Evolutionary conservation across 2,329 filamentous ascomycete genomes (phyloP), one percentile per base, ranked within the genome.

Genomic region (Penicillium sp.): DNA sequence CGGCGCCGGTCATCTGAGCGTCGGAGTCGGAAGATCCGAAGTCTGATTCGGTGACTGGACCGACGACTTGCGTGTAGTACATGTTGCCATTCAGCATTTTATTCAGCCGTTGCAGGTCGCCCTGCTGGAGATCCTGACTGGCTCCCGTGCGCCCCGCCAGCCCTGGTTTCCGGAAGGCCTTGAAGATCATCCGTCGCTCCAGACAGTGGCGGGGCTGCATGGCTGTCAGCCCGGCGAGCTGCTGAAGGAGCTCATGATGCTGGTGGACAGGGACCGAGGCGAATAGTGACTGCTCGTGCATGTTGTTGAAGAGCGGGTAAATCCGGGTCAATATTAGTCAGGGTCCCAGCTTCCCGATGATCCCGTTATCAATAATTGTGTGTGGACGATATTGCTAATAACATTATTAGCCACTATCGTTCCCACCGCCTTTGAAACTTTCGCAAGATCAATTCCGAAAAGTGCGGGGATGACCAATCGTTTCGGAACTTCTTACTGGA

Each of bases 251-350:
- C 69, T 84, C 83, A 66, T 82, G 75, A 75, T 86, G 83, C 64
- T 84, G 82, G 38, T 78, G 71, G 32, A 73, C 69, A 9, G 83
- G 79, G 52, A 87, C 78, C 65, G 83, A 81, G 63, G 82, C 83
- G 72, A 83, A 86, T 43, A 87, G 79, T 45, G 85, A 74, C 61
- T 86, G 77, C 75, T 87, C 84, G 71, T 87, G 83, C 84, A 87
- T 86, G 55, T 49, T 44, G 51, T 36, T 8, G 32, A 14, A 18
- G 18, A 18, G 18, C 60, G 60, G 63, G 59, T 52, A 52, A 64
- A 63, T 16, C 45, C 62, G 63, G 62, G 55, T 60, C 52, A 39
- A 53, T 42, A 24, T 60, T 59, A 61, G 55, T 64, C 54, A 61
- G 57, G 58, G 61, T 54, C 62, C 61, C 60, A 64, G 61, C 60